Evolutionary conservation across 169 alveolate species (phyloP), one percentile per base, ranked within the genome.

Genomic region (Cryptosporidium canis): DNA sequence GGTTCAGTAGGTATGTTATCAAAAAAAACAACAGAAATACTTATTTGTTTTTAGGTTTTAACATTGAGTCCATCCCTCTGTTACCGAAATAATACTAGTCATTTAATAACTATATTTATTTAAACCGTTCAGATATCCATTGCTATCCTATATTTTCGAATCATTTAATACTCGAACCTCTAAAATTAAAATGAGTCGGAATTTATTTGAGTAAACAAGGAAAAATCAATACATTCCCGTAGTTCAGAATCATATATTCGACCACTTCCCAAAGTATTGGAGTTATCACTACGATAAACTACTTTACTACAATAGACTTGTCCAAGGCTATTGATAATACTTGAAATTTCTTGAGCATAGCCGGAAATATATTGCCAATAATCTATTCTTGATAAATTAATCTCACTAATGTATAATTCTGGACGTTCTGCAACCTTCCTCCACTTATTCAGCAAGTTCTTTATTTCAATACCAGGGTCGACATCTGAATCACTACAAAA

Each of bases 81-180:
- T 61, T 77, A 43, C 87, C 87, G 12, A 77, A 77, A 33, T 77
- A 77, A 58, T 14, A 67, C 68, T 35, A 35, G 68, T 61, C 41
- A 18, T 21, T 61, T 31, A 61, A 61, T 61, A 16, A 61, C 31
- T 61, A 61, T 61, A 61, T 61, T 61, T 61, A 61, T 18, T 61
- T 31, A 61, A 33, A 61, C 24, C 31, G 48, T 27, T 16, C 6
- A 16, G 21, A 48, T 51, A 21, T 21, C 24, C 35, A 7, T 9
- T 51, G 8, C 24, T n/a, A n/a, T 3, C 33, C n/a, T 14, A 51
- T 3, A 24, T 21, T 51, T 51, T 51, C 1, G 24, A 51, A 21
- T 11, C 7, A 5, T 47, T 47, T 0, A 27, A 47, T 47, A 47
- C 18, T 47, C 16, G 5, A 47, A 9, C 4, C 29, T n/a, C 21